Percentiles rank a stretch among this genome's conserved stretches.
These are phyloP conservation scores for Coniferiporia weirii DNA, from an alignment of 1,284 basidiomycete genomes.

Conservation along the genomic window DNA sequence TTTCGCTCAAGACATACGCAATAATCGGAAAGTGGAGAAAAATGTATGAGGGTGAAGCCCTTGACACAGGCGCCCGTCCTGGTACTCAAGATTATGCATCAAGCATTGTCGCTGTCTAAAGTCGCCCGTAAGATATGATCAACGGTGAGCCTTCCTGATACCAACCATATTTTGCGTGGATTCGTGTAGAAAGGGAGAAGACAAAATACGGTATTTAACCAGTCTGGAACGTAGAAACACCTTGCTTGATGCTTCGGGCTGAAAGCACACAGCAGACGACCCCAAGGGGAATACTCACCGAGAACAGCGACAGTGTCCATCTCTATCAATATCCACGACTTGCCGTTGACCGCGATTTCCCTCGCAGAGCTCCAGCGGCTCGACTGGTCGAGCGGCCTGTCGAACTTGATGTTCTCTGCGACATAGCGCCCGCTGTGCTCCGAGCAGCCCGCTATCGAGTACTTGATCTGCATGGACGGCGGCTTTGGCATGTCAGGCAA, in stretches of 20 bases:
- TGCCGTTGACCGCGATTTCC: constrained; percentile 45
- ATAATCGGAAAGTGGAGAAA: neutral
- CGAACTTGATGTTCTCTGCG: constrained; percentile 61
- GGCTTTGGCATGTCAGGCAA: neutral
- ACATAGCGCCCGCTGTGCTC: constrained; percentile 65
- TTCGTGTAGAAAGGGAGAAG: too few species aligned
- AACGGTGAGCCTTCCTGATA: too few species aligned
- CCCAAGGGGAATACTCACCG: constrained; percentile 43
- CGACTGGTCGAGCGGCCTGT: constrained; percentile 55
- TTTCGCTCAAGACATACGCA: neutral
- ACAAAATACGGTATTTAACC: too few species aligned
- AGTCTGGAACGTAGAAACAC: too few species aligned
- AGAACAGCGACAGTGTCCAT: constrained; percentile 54
- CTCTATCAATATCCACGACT: constrained; percentile 68
- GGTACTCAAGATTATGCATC: too few species aligned
- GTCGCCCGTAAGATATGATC: too few species aligned
- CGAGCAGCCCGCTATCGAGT: constrained; percentile 55
- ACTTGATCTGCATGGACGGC: constrained; percentile 25
- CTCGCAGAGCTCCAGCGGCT: constrained; percentile 68
- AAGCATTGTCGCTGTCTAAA: too few species aligned
- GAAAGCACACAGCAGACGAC: neutral
- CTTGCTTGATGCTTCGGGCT: too few species aligned
- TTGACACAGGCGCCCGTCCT: neutral
- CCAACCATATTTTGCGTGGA: too few species aligned
- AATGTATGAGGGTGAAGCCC: neutral